phyloP scores from a whole-genome alignment of 2,329 filamentous ascomycete species.

The Zelopaecilomyces penicillatus region DNA sequence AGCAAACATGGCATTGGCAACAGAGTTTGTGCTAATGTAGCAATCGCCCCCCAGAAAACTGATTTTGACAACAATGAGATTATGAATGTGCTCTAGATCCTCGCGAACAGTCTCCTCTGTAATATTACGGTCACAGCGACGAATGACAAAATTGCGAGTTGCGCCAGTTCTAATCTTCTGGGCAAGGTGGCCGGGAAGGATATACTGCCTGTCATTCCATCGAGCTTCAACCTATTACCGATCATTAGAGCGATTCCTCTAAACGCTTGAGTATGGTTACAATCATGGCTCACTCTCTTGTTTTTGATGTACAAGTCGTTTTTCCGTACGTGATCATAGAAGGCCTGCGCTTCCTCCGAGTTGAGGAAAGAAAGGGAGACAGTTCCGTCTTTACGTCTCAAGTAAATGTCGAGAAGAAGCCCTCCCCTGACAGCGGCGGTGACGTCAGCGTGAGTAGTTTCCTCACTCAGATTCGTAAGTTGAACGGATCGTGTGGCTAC shows the following conservation, averaged over 20 bases:
- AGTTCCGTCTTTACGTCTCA: constrained; percentile 49
- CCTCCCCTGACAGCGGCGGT: constrained; percentile 60
- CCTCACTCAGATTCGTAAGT: constrained; percentile 53
- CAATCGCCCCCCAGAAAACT: constrained; percentile 50
- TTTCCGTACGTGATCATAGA: constrained; percentile 54
- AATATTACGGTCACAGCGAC: constrained; percentile 46
- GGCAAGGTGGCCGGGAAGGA: constrained; percentile 52
- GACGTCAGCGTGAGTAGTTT: constrained; percentile 58
- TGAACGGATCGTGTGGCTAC: constrained; percentile 49
- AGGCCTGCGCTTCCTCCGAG: constrained; percentile 52
- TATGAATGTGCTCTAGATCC: constrained; percentile 77
- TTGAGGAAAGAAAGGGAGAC: constrained; percentile 65
- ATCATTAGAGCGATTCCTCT: not conserved
- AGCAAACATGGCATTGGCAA: constrained; percentile 67
- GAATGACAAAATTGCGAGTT: constrained; percentile 66
- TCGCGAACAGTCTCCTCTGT: constrained; percentile 58
- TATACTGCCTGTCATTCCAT: constrained; percentile 66
- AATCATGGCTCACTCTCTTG: constrained; percentile 47
- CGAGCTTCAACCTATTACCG: constrained; percentile 50
- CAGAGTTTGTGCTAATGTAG: constrained; percentile 67
- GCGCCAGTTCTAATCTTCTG: constrained; percentile 58
- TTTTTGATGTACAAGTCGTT: constrained; percentile 61
- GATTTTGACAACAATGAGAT: constrained; percentile 61
- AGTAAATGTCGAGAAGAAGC: constrained; percentile 57
- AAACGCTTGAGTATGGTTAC: not conserved